Evolutionary conservation across 768 basidiomycete species (phyloP), one percentile per base, ranked within the genome.

Genomic region (Daedaleopsis sinensis): DNA sequence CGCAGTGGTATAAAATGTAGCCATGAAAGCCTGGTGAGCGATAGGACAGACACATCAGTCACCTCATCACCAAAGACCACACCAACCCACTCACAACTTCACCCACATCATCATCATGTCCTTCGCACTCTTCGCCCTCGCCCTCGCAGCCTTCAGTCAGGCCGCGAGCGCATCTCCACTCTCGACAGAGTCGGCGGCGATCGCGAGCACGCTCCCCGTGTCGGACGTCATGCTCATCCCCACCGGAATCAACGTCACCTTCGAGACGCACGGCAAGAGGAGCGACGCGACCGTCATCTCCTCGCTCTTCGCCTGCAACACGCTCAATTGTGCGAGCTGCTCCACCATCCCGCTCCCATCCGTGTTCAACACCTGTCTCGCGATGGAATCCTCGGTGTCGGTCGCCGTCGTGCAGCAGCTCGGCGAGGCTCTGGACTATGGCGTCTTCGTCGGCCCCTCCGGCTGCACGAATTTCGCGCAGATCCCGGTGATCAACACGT

Each of bases 391-490:
- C 13, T 12, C 39, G 39, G 13, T 18, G 38, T 54, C 52, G 4
- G 52, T 55, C 47, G 38, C 59, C 27, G 55, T 55, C 39, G 42
- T 11, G 46, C 53, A 61, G 39, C 59, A 53, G 24, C 49, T 52
- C 58, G 35, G 55, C 39, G n/a, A 32, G 27, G 59, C 52, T 19
- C 53, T 61, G 7, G 38, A 52, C 24, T 53, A 24, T 21, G 59
- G 51, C 58, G 58, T 59, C 35, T 60, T 54, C 38, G 49, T 55
- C 18, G 59, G 59, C 19, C 27, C 27, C 5, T 5, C 24, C 1
- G 52, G 42, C 7, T 59, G 58, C 58, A 16, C 12, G 44, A 13
- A 10, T 4, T 59, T 59, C 58, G 21, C 13, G 24, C 52, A 53
- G 46, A 38, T 59, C 21, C 46, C 58, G 5, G 7, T 19, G 35